phyloP scores from a whole-genome alignment of 2,329 filamentous ascomycete species.

The Trichoderma atrobrunneum region DNA sequence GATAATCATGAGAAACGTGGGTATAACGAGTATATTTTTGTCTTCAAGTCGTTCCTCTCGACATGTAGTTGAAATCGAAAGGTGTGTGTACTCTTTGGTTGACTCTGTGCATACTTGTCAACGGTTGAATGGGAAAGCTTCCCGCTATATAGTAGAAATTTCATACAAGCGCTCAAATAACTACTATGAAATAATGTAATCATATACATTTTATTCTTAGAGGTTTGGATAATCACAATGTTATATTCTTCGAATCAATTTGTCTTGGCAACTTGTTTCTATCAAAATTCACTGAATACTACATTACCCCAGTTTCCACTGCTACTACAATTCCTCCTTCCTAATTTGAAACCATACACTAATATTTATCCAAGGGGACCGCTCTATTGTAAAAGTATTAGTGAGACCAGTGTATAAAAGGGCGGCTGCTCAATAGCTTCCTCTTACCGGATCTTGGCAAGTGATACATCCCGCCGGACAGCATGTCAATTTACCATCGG shows the following conservation, averaged over 20 bases:
- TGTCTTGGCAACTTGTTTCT: background rate
- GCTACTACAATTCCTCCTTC: background rate
- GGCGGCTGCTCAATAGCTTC: no score
- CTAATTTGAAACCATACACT: background rate
- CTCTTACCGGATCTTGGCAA: background rate
- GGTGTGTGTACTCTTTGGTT: background rate
- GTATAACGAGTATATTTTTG: background rate
- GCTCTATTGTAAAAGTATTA: background rate
- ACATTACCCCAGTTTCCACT: background rate
- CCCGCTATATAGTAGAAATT: background rate
- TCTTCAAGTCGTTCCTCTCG: background rate
- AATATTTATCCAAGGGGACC: background rate
- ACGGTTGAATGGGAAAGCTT: background rate
- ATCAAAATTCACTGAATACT: background rate
- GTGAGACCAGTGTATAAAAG: background rate
- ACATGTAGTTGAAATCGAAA: background rate
- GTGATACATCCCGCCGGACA: background rate
- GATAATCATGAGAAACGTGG: background rate
- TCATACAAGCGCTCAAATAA: background rate
- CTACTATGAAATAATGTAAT: background rate
- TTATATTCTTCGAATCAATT: background rate
- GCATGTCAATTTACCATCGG: background rate
- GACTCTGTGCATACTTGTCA: background rate
- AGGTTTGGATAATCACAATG: background rate
- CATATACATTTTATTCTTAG: background rate